Percentiles rank a stretch among this genome's conserved stretches.
Conservation (phyloP, 441 rosid species). For the Pelargonium cotyledonis region DNA sequence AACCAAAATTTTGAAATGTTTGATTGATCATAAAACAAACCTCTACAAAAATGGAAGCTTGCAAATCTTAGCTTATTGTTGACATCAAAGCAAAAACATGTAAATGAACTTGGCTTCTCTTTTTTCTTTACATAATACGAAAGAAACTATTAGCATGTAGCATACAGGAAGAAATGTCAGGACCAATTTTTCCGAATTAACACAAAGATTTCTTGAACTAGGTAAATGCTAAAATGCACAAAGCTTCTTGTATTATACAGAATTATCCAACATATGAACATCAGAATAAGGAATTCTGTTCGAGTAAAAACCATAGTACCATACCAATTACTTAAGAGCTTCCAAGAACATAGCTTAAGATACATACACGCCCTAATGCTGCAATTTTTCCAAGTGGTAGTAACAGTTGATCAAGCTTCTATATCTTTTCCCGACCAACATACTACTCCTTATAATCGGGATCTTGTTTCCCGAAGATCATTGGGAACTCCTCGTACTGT, state of each 20-base stretch:
- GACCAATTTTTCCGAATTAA: slow-evolving; percentile 5
- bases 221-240: slow-evolving; percentile 18
- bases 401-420: too few species aligned
- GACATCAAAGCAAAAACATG: too few species aligned
- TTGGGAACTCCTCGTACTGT: slow-evolving; percentile 46
- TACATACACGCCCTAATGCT: slow-evolving; percentile 16
- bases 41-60: too few species aligned
- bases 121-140: slow-evolving; percentile 4
- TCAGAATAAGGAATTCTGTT: slow-evolving; percentile 22
- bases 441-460: slow-evolving; percentile 28
- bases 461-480: slow-evolving; percentile 43
- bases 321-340: slow-evolving; percentile 16
- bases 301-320: slow-evolving; percentile 19
- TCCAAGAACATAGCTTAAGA: slow-evolving; percentile 21
- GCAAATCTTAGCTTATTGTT: too few species aligned
- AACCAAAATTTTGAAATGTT: too few species aligned
- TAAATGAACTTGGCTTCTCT: too few species aligned
- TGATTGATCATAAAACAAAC: too few species aligned
- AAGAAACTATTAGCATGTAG: too few species aligned
- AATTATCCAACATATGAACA: slow-evolving; percentile 28
- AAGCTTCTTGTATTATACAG: slow-evolving; percentile 29
- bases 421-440: neutral
- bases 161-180: too few species aligned
- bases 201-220: slow-evolving; percentile 19
- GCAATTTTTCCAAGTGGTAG: too few species aligned